Conservation (phyloP, 208 protist species). For the Wallacemonas collosoma region DNA sequence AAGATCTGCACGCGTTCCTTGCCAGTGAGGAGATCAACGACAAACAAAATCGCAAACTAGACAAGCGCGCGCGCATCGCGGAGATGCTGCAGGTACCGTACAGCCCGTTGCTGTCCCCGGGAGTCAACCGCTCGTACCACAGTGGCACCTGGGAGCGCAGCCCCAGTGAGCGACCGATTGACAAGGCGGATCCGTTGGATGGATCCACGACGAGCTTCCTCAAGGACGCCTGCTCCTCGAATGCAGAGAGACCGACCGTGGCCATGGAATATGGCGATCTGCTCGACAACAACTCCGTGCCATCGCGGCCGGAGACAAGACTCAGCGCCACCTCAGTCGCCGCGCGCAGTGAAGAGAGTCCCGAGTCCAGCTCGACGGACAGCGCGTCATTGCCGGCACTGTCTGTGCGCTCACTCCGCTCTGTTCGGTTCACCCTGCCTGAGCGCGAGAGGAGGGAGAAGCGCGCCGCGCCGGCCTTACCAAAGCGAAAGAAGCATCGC, state of each 20-base stretch:
- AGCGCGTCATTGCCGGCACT: not conserved
- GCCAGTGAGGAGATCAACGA: not conserved
- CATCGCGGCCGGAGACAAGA: not conserved
- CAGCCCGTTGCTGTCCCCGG: not conserved
- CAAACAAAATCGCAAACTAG: not conserved
- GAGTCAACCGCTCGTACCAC: not conserved
- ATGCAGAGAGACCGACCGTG: not conserved
- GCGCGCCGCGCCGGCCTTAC: not conserved
- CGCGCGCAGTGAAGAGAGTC: not conserved
- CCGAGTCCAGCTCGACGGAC: not conserved
- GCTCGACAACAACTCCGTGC: not conserved
- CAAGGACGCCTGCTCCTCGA: not conserved
- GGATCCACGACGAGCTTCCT: not conserved
- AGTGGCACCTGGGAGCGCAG: not conserved
- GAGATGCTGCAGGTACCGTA: not conserved
- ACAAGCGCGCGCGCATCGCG: not conserved
- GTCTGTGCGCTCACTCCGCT: not conserved
- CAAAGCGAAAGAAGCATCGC: not conserved
- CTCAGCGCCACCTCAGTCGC: not conserved
- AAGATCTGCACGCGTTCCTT: not conserved
- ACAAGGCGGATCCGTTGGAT: not conserved
- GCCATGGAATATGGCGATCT: not conserved
- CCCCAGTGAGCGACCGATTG: not conserved
- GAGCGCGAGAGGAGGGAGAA: not conserved
- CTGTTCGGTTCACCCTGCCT: not conserved